Conservation (phyloP, 202 grass and related monocot species). For the Musa balbisiana region DNA sequence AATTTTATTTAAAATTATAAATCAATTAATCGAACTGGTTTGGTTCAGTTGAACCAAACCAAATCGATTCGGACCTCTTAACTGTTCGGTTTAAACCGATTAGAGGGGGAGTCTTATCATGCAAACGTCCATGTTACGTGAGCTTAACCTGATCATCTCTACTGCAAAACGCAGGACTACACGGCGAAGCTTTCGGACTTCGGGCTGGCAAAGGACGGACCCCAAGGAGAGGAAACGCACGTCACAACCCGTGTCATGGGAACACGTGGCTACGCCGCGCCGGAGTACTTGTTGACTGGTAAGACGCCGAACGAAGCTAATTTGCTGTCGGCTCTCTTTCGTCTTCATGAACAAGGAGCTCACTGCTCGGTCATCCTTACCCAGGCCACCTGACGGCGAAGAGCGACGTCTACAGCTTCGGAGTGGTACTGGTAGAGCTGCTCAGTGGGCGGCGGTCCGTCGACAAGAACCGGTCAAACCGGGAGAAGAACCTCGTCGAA, state of each 20-base stretch:
- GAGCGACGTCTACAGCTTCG: constrained; percentile 79
- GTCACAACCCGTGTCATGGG: constrained; percentile 91
- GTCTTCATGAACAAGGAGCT: neutral
- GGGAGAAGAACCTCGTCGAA: constrained; percentile 63
- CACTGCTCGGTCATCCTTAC: neutral
- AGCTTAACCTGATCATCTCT: too few species aligned
- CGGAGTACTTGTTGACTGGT: constrained; percentile 67
- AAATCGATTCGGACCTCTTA: too few species aligned
- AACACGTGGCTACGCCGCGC: constrained; percentile 72
- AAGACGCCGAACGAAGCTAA: neutral
- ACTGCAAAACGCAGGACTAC: constrained; percentile 40
- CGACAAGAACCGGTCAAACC: constrained; percentile 29
- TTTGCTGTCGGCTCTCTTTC: too few species aligned
- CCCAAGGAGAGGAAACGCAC: constrained; percentile 56
- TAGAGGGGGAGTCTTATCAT: too few species aligned
- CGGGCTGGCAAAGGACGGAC: constrained; percentile 76
- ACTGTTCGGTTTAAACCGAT: too few species aligned
- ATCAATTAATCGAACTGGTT: too few species aligned
- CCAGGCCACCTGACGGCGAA: constrained; percentile 62
- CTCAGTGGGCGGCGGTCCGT: constrained; percentile 41
- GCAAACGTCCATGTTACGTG: too few species aligned
- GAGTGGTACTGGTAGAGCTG: constrained; percentile 66
- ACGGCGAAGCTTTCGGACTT: constrained; percentile 81
- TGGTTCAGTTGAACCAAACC: too few species aligned
- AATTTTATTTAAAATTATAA: too few species aligned